Percentiles rank a stretch among this genome's conserved stretches.
phyloP scores from a whole-genome alignment of 78 protist genomes.

The Blattamonas nauphoetae region DNA sequence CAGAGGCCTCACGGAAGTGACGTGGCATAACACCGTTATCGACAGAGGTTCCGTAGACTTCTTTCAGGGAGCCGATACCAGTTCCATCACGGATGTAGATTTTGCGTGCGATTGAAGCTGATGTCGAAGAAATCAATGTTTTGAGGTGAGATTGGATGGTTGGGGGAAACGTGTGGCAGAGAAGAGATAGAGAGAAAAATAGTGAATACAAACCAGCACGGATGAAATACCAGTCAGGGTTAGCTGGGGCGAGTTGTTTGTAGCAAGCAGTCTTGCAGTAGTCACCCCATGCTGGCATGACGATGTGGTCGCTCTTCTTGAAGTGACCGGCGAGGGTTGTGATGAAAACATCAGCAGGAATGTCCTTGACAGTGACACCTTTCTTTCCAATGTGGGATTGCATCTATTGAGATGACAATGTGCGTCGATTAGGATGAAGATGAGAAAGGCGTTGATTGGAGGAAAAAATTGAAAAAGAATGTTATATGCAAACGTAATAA shows the following conservation, averaged over 20 bases:
- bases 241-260: slow-evolving; percentile 84
- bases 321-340: slow-evolving; percentile 73
- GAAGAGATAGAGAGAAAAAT: no score
- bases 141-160: neutral
- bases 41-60: slow-evolving; percentile 47
- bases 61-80: slow-evolving; percentile 57
- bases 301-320: slow-evolving; percentile 67
- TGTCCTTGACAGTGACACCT: slow-evolving; percentile 84
- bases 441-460: no score
- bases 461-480: no score
- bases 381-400: no score
- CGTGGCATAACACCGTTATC: slow-evolving; percentile 53
- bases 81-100: slow-evolving; percentile 56
- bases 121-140: neutral
- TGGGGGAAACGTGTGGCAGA: neutral
- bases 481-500: no score
- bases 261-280: slow-evolving; percentile 78
- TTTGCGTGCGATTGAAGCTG: slow-evolving; percentile 67
- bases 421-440: no score
- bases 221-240: slow-evolving; percentile 93
- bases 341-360: slow-evolving; percentile 73
- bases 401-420: no score
- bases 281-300: slow-evolving; percentile 80
- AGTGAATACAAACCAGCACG: slow-evolving; percentile 56
- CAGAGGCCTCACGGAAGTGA: slow-evolving; percentile 40